phyloP scores from a whole-genome alignment of 345 rosid genomes.

The Rhodamnia rubescens region DNA sequence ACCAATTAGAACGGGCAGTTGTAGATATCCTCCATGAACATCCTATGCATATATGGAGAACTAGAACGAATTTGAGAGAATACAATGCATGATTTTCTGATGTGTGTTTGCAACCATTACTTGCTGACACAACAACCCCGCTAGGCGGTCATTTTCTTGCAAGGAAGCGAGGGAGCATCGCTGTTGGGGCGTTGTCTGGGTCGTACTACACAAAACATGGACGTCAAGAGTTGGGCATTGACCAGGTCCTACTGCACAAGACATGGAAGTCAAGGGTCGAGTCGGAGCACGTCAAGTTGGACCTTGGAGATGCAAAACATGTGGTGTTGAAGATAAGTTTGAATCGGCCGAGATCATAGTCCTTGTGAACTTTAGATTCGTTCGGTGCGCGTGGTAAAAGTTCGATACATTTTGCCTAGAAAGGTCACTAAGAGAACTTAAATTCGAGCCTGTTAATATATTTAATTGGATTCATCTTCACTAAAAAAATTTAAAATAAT shows the following conservation, averaged over 20 bases:
- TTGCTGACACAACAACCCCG: neutral
- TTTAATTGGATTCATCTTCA: no score
- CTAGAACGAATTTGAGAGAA: neutral
- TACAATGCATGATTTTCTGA: no score
- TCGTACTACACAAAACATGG: neutral
- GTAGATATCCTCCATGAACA: neutral
- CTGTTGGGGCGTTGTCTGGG: neutral
- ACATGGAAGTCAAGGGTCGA: neutral
- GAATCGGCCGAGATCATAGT: neutral
- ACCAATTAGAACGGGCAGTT: neutral
- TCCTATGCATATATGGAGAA: neutral
- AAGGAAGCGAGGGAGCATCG: neutral
- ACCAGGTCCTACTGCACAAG: neutral
- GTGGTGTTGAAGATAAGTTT: neutral
- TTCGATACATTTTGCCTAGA: no score
- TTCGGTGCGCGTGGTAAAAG: no score
- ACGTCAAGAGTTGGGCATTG: neutral
- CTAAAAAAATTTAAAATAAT: no score
- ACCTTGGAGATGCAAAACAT: neutral
- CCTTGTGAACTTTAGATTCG: neutral
- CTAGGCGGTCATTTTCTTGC: neutral
- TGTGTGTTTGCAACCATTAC: no score
- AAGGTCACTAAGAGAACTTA: no score
- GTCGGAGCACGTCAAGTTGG: neutral
- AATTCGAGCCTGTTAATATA: no score